Base-by-base conservation (phyloP, 805 yeast genomes). In the Myxozyma monticola region DNA sequence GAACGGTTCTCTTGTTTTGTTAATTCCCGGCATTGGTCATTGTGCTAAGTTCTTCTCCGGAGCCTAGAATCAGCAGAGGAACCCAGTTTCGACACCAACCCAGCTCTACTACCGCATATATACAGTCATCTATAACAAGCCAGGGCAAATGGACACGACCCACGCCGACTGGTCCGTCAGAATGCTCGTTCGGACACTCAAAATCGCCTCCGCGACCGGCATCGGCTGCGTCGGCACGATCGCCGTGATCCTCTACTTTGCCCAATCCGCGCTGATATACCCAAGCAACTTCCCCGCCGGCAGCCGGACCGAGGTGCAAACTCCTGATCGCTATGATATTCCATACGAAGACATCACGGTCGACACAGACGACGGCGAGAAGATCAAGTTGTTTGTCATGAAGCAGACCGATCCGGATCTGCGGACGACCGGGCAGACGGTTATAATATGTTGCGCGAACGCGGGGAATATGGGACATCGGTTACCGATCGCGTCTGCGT, bases 391-490 rank as follows among this genome's bases (percentile, higher is more conserved):
- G 21, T 91, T 72, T 64, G 71, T 79, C 42, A 70, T 88, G 48
- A 69, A 76, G 48, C 49, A 51, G 20, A 24, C 36, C 1, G 57
- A 41, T 31, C 51, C 52, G 9, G 51, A 52, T 3, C 20, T 36
- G 28, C 38, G 54, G 25, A 21, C 17, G 8, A 25, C 14, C 28
- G 53, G 53, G 18, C 42, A 84, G 57, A 87, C 97, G 0, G 76
- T 91, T 9, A 62, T 93, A 22, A 76, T 93, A 18, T 73, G 90
- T 44, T 82, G 89, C 42, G 98, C 98, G 3, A 91, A 91, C 68
- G 97, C 97, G 1, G 98, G 98, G 4, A 91, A 93, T 66, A 91
- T 91, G 57, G 98, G 98, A 15, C 88, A 88, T 64, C 83, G 85
- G 25, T 71, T 91, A 41, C 96, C 96, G 1, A 78, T 88, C 7